Evolutionary conservation across 108 stramenopile genomes (phyloP).

Genomic region (Seminavis robusta): DNA sequence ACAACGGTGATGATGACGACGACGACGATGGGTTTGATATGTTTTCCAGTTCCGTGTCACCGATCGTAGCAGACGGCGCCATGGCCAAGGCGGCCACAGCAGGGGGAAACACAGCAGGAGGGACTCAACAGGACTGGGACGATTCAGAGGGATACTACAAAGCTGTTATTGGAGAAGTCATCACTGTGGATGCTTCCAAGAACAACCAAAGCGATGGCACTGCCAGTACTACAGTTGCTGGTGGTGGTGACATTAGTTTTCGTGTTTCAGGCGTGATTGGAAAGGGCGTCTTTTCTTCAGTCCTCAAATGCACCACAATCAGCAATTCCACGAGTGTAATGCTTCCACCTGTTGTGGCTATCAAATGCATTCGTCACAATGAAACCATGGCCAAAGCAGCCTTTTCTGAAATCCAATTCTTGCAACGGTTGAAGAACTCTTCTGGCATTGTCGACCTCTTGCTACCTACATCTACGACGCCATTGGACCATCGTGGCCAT

Average conservation of each 20-base stretch:
- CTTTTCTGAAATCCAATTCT: conserved; percentile 66
- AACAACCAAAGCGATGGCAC: too few species aligned
- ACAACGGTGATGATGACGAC: background rate
- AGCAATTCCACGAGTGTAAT: conserved; percentile 26
- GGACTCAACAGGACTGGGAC: conserved; percentile 80
- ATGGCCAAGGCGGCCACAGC: background rate
- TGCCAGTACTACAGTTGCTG: conserved; percentile 14
- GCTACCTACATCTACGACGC: conserved; percentile 29
- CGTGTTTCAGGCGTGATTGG: conserved; percentile 89
- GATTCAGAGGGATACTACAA: conserved; percentile 98
- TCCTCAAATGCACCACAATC: conserved; percentile 71
- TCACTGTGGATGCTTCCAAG: conserved; percentile 16
- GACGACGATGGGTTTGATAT: conserved; percentile 39
- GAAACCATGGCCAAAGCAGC: conserved; percentile 98
- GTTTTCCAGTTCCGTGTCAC: conserved; percentile 33
- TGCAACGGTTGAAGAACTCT: conserved; percentile 30
- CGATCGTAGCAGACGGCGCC: background rate
- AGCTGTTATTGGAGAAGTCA: conserved; percentile 82
- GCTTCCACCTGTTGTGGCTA: conserved; percentile 71
- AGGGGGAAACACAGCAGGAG: background rate
- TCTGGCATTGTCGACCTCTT: conserved; percentile 64
- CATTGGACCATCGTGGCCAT: conserved; percentile 34
- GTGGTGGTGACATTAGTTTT: conserved; percentile 43
- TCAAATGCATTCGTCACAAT: conserved; percentile 97
- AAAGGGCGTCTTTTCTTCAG: conserved; percentile 96